Evolutionary conservation across 2,329 filamentous ascomycete genomes (phyloP).

Genomic region (Xylaria sp.): DNA sequence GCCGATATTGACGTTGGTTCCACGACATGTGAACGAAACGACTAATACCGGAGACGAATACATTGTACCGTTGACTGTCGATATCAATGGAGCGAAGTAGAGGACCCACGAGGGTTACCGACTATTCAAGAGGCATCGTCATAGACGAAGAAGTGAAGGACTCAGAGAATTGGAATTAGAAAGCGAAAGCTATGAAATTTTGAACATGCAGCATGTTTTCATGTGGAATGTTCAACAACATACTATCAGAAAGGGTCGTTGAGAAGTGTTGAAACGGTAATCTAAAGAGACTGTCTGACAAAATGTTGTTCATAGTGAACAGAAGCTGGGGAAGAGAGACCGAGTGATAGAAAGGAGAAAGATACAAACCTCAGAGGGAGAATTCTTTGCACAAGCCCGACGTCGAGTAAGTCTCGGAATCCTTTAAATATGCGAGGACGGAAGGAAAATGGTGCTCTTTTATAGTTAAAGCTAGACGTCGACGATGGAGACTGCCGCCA

Average conservation of each 20-base stretch:
- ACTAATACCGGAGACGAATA: not conserved
- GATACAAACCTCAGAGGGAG: not conserved
- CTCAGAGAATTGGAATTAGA: not conserved
- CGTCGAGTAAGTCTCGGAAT: not conserved
- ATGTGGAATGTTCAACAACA: not conserved
- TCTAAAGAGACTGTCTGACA: not conserved
- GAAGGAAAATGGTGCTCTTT: slow-evolving; percentile 5
- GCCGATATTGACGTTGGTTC: slow-evolving; percentile 11
- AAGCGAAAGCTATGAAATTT: not conserved
- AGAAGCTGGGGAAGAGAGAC: not conserved
- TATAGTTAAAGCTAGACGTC: slow-evolving; percentile 14
- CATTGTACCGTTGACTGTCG: not conserved
- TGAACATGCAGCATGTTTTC: not conserved
- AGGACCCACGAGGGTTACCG: not conserved
- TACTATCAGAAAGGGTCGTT: not conserved
- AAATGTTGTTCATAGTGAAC: not conserved
- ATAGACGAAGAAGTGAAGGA: not conserved
- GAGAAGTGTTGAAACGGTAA: not conserved
- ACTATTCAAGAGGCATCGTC: not conserved
- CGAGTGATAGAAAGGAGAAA: not conserved
- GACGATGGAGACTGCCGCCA: slow-evolving; percentile 3
- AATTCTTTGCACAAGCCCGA: not conserved
- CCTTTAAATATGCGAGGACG: not conserved
- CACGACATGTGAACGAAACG: slow-evolving; percentile 2
- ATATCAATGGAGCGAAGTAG: not conserved